Percentiles rank a stretch among this genome's conserved stretches.
Conservation (phyloP, 768 basidiomycete genomes). For the Serendipita vermifera region DNA sequence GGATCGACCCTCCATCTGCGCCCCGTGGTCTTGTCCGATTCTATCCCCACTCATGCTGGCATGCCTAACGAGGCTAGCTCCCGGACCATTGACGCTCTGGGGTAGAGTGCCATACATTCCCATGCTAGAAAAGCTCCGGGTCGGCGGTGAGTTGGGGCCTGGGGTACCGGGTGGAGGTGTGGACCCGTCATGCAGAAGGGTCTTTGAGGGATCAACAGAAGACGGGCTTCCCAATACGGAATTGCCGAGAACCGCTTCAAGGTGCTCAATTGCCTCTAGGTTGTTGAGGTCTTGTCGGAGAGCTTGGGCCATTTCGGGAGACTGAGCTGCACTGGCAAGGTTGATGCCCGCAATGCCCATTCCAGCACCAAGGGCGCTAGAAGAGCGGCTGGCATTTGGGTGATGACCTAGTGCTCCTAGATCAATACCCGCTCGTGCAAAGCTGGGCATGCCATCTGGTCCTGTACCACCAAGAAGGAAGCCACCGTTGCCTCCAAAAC, state of each 20-base stretch:
- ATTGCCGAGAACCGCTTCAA: not conserved
- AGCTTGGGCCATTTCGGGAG: not conserved
- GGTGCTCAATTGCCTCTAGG: not conserved
- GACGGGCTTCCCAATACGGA: not conserved
- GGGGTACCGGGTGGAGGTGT: conserved; percentile 2
- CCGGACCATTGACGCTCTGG: not conserved
- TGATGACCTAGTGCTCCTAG: not conserved
- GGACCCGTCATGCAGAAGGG: not conserved
- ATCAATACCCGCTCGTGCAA: not conserved
- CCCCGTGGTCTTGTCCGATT: not conserved
- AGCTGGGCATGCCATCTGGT: not conserved
- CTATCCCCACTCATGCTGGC: conserved; percentile 1
- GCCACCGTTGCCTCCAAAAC: not conserved
- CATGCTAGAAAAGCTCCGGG: not conserved
- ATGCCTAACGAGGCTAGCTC: not conserved
- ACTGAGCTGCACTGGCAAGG: not conserved
- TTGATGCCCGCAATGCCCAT: not conserved
- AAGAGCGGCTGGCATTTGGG: not conserved
- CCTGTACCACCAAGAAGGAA: not conserved
- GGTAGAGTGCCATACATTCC: not conserved
- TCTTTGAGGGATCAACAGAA: conserved; percentile 2
- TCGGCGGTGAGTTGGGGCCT: not conserved
- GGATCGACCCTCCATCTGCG: not conserved
- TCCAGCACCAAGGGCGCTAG: not conserved
- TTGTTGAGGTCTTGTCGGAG: not conserved